phyloP scores from a whole-genome alignment of 1,284 basidiomycete genomes.

The Melampsora americana region DNA sequence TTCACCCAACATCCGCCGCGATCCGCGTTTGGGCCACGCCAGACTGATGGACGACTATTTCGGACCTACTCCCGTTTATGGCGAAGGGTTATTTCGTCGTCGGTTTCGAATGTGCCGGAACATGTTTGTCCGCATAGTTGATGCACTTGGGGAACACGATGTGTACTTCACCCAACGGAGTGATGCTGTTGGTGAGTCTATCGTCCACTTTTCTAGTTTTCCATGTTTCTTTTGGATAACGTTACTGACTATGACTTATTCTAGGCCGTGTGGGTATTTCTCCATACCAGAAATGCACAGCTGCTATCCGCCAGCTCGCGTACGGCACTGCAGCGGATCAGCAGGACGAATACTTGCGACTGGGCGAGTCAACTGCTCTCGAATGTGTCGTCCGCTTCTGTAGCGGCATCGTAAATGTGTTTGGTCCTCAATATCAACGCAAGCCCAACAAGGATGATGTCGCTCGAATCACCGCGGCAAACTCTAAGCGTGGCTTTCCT shows the following conservation, averaged over 20 bases:
- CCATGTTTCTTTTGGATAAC: too few relatives aligned
- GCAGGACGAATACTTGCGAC: slow-evolving; percentile 3
- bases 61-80: too few relatives aligned
- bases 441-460: background rate
- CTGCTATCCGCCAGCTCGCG: slow-evolving; percentile 2
- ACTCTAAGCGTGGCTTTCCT: background rate
- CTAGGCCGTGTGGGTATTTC: background rate
- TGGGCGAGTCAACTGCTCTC: slow-evolving; percentile 20
- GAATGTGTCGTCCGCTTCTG: slow-evolving; percentile 19
- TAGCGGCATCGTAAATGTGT: background rate
- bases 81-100: background rate
- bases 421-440: slow-evolving; percentile 13
- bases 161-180: slow-evolving; percentile 17
- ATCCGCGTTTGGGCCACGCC: too few relatives aligned
- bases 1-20: too few relatives aligned
- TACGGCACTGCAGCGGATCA: background rate
- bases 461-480: background rate
- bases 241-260: too few relatives aligned
- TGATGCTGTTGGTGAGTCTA: too few relatives aligned
- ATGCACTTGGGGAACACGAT: slow-evolving; percentile 4
- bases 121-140: background rate
- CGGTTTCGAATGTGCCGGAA: background rate
- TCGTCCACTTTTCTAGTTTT: too few relatives aligned
- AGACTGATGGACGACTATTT: too few relatives aligned
- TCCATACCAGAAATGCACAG: background rate